These are phyloP conservation scores for Cylindrotheca closterium DNA, from an alignment of 108 stramenopile genomes.

Conservation along the genomic window DNA sequence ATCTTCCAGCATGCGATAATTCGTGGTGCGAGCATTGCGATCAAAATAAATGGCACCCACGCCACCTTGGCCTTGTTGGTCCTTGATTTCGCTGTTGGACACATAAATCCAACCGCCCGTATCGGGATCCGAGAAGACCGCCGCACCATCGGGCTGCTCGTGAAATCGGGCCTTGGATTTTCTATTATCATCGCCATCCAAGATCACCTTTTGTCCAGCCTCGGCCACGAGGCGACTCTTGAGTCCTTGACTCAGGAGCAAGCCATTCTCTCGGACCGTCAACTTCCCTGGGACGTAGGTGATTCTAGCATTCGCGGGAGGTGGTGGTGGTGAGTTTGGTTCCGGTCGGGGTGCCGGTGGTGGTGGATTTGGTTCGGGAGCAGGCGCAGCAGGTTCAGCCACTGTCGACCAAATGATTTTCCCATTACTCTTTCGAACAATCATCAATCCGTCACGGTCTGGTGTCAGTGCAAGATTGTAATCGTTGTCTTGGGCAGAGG, in stretches of 20 bases:
- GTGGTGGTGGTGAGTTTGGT: slow-evolving; percentile 2
- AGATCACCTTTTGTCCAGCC: not conserved
- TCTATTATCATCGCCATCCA: not conserved
- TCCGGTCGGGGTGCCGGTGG: no score
- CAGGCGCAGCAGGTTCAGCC: no score
- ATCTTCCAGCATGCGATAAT: slow-evolving; percentile 34
- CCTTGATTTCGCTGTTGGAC: slow-evolving; percentile 44
- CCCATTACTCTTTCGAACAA: not conserved
- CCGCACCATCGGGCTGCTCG: slow-evolving; percentile 29
- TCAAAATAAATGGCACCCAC: slow-evolving; percentile 53
- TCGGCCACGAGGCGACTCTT: not conserved
- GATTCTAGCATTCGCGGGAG: not conserved
- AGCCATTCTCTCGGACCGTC: not conserved
- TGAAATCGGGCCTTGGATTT: slow-evolving; percentile 24
- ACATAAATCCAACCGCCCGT: slow-evolving; percentile 58
- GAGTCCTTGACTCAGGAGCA: slow-evolving; percentile 4
- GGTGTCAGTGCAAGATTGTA: not conserved
- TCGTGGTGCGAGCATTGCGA: slow-evolving; percentile 26
- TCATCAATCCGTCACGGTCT: not conserved
- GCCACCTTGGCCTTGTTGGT: slow-evolving; percentile 32
- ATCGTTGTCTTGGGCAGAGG: not conserved
- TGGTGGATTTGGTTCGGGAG: no score
- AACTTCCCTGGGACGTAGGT: slow-evolving; percentile 15
- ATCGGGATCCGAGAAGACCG: slow-evolving; percentile 13
- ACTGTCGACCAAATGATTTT: not conserved